Base-by-base conservation (phyloP, 306 rosid species). In the Fragaria vesca region DNA sequence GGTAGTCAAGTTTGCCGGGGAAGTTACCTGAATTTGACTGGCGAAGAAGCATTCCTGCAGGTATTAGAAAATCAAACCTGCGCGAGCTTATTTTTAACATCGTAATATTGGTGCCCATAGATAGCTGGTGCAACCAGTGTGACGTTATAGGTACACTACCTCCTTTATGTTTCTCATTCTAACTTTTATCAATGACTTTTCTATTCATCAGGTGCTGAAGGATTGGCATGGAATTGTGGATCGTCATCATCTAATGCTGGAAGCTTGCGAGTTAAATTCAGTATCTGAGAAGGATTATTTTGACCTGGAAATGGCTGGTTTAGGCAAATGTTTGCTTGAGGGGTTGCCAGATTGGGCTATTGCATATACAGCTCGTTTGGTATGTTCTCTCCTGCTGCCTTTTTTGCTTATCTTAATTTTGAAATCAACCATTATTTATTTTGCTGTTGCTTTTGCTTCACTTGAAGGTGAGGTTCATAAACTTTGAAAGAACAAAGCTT, bases 1-100 rank as follows among this genome's bases (percentile, higher is more conserved):
- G 99, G 99, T 58, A 96, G 99, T 81, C 99, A 91, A 93, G 97
- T 93, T 71, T 96, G 99, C 83, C 89, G 99, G 50, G 99, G 99
- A 40, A 96, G 99, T 87, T 96, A 96, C 86, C 81, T 96, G 82
- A 96, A 96, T 87, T 89, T 96, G 85, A 91, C 98, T 6, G 99
- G 98, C 50, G 99, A 96, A 87, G 99, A 93, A 66, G 98, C 99
- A 70, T 96, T 93, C 82, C 90, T 85, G 73, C 93, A 93, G 93
- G 97, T 92, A 80, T 46, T 34, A 24, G 36, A 76, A 81, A 40
- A 42, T 2, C 3, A 52, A 65, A 8, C 32, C 69, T 51, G 50
- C 38, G 42, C 28, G 15, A 76, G 48, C 32, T 8, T 70, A 52
- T 12, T 42, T 50, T 5, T 15, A 20, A 73, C 30, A 57, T 12